Evolutionary conservation across 2,329 filamentous ascomycete genomes (phyloP).

Genomic region (Colletotrichum kahawae): DNA sequence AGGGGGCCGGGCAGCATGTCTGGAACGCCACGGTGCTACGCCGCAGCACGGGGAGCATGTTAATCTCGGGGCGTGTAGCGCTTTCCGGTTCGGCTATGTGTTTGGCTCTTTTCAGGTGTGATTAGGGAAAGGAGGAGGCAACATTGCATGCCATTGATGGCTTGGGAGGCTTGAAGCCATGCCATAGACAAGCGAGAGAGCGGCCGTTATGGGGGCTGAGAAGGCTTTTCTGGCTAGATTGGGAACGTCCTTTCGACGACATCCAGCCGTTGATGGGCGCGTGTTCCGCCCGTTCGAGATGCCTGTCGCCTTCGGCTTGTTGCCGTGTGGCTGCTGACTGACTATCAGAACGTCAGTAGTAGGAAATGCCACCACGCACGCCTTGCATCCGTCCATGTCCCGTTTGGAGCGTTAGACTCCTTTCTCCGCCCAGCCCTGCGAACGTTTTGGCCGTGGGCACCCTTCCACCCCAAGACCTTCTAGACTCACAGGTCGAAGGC

Average conservation of each 20-base stretch:
- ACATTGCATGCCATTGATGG: background rate
- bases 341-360: constrained; percentile 10
- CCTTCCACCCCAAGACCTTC: background rate
- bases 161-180: background rate
- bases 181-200: background rate
- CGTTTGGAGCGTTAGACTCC: background rate
- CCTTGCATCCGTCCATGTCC: background rate
- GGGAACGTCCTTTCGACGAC: background rate
- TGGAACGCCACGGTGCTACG: background rate
- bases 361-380: background rate
- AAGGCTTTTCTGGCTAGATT: background rate
- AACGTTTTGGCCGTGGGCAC: constrained; percentile 2
- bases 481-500: background rate
- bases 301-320: background rate
- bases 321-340: constrained; percentile 20
- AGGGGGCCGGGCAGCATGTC: background rate
- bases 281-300: background rate
- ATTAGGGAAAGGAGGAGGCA: background rate
- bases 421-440: background rate
- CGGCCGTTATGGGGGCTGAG: background rate
- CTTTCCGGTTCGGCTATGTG: background rate
- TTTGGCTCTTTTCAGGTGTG: background rate
- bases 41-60: constrained; percentile 8
- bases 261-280: background rate
- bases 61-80: constrained; percentile 2